Evolutionary conservation across 2,329 filamentous ascomycete species (phyloP), one percentile per base, ranked within the genome.

Genomic region (Aspergillus nomiae): DNA sequence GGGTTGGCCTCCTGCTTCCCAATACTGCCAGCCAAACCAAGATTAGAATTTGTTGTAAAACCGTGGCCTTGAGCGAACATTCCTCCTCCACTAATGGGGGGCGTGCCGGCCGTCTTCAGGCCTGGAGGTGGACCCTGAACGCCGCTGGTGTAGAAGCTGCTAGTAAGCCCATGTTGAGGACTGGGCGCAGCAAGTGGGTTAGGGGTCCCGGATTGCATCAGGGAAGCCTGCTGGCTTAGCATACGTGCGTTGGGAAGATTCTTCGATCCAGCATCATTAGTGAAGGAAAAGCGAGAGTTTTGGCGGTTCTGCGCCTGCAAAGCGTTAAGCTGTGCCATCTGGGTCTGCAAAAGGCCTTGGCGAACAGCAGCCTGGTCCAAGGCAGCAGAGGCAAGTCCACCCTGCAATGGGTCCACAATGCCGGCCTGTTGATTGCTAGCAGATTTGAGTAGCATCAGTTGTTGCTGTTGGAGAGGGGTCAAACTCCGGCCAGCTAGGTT

Each of bases 111-210:
- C 26, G 94, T 96, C 81, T 99, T 99, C 32, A 99, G 84, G 11
- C 95, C 95, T 0, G 95, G 96, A 63, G 95, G 95, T 32, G 96
- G 95, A 4, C 94, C 94, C 72, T 96, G 92, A 73, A 97, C 92
- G 11, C 92, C 92, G 59, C 88, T 89, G 55, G 89, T 87, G 77
- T 95, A 97, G 75, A 92, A 95, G 66, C 92, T 91, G 67, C 85
- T 87, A 67, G 84, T 78, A 58, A 86, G 75, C 32, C 68, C 68
- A 48, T 79, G 77, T 65, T 79, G 78, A 30, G 75, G 74, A 50
- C 71, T 76, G 16, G 77, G 75, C 5, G 76, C 73, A 12, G 75
- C 71, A 41, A 80, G 69, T 12, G 77, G 75, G 56, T 78, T 80
- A 0, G 75, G 73, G 32, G 72, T 78, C 14, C 70, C 72, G 16